These are phyloP conservation scores for Phytomonas francai DNA, from an alignment of 208 protist genomes.

Conservation along the genomic window DNA sequence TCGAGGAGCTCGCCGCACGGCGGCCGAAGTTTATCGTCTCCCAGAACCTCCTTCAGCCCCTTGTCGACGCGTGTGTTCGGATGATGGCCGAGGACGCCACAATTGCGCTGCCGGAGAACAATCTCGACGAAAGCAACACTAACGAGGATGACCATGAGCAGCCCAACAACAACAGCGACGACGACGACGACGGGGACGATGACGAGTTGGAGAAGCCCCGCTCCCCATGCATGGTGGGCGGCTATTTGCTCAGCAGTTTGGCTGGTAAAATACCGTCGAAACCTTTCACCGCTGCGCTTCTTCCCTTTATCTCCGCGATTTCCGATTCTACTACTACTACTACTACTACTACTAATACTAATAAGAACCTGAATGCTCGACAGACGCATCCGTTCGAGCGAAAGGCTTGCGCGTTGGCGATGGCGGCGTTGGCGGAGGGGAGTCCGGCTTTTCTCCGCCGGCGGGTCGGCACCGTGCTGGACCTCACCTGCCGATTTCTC, in stretches of 20 bases:
- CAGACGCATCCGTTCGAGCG: conserved; percentile 23
- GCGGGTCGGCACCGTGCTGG: conserved; percentile 61
- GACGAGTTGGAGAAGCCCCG: conserved; percentile 50
- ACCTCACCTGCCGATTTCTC: conserved; percentile 39
- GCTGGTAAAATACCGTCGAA: conserved; percentile 44
- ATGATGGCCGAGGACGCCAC: conserved; percentile 74
- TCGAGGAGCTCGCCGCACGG: conserved; percentile 37
- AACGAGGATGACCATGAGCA: conserved; percentile 17
- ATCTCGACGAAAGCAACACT: conserved; percentile 18
- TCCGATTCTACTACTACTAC: conserved; percentile 25
- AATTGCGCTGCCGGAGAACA: conserved; percentile 44
- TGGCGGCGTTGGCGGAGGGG: conserved; percentile 61
- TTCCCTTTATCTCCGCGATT: conserved; percentile 45
- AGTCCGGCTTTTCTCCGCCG: conserved; percentile 62
- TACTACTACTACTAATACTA: conserved; percentile 12
- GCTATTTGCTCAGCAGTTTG: conserved; percentile 51
- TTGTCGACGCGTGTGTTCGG: conserved; percentile 45
- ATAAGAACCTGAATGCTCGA: background rate
- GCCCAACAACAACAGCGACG: conserved; percentile 16
- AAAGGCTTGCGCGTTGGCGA: conserved; percentile 71
- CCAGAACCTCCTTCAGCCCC: conserved; percentile 33
- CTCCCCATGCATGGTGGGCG: conserved; percentile 58
- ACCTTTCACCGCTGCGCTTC: conserved; percentile 39
- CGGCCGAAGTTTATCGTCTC: conserved; percentile 65
- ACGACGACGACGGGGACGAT: conserved; percentile 32